Base-by-base conservation (phyloP, 768 basidiomycete species). In the Lactarius vividus region DNA sequence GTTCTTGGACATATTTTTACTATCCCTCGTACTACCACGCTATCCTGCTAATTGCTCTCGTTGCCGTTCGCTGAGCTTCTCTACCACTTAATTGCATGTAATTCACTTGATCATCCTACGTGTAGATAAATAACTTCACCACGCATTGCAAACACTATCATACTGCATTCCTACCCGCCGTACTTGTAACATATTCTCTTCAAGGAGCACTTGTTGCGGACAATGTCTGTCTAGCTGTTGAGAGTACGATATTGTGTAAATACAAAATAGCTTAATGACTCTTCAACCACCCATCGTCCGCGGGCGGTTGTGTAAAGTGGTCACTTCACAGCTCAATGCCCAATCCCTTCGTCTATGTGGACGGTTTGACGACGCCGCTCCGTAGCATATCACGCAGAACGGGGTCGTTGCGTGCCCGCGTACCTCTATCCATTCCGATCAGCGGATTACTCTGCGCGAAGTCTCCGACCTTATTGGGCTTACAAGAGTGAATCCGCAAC, bases 401-500 rank as follows among this genome's bases (percentile, higher is more conserved):
- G n/a, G 80, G 76, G 69, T 90, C 84, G 29, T 76, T 69, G 23
- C 52, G 65, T 28, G 79, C 80, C 46, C 72, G 77, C 28, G 73
- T 70, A 20, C 86, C 86, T 61, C 88, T 90, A 66, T 1, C 62
- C 37, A 16, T 57, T 59, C 44, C 35, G 59, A 23, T 31, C n/a
- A 53, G 37, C 49, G 33, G 28, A 39, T 29, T 57, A 31, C 42
- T 40, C 37, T 26, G 18, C 20, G 29, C 60, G 18, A 23, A 4
- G 11, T 10, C 31, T 26, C 33, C 1, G 54, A 31, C 7, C 10
- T 37, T 35, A 57, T 35, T 37, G 71, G 49, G 80, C 88, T 72
- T 70, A 94, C 91, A 89, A 71, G 28, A 91, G 78, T 9, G 77
- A 73, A 62, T 75, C 78, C 18, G 85, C 88, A 56, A 86, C 88